Evolutionary conservation across 2,329 filamentous ascomycete species (phyloP), one percentile per base, ranked within the genome.

Genomic region (Whalleya microplaca): DNA sequence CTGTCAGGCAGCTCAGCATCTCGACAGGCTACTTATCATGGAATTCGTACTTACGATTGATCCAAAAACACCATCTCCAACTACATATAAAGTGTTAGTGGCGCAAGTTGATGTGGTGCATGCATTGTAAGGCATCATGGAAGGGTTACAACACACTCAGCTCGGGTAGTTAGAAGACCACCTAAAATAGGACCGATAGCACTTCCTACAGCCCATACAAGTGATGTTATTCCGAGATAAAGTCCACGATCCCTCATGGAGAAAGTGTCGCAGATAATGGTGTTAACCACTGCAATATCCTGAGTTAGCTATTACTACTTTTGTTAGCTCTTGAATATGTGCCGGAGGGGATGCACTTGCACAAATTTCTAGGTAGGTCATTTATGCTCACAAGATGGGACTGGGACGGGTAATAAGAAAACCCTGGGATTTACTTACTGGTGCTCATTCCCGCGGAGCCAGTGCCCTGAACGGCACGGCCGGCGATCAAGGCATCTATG

Each of bases 141-240:
- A 27, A 27, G n/a, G n/a, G 9, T 9, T 16, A 8, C 8, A 2
- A 51, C 59, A 51, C 29, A 60, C 59, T 47, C 40, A 12, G 57
- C 16, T 3, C 48, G 51, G 6, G 45, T 77, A 0, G 0, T 27
- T 9, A 27, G 23, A 27, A 27, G 23, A 27, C 23, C 23, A 27
- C 23, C 23, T 27, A 27, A 27, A 9, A 27, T 27, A 27, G 23
- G 23, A 27, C 23, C 23, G 23, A 27, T 9, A 27, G 23, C 23
- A 9, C 23, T 27, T 27, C 23, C 23, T 4, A 27, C 23, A 27
- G 23, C 23, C 23, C 23, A 27, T 4, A 89, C 83, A 48, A 86
- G 79, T 3, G 85, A 86, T 52, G 89, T 82, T 45, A 90, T 73
- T 0, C 86, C 87, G 65, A 85, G 88, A 65, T 86, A 83, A 27